Evolutionary conservation across 2,329 filamentous ascomycete species (phyloP).

Genomic region (Cryphonectria parasitica): DNA sequence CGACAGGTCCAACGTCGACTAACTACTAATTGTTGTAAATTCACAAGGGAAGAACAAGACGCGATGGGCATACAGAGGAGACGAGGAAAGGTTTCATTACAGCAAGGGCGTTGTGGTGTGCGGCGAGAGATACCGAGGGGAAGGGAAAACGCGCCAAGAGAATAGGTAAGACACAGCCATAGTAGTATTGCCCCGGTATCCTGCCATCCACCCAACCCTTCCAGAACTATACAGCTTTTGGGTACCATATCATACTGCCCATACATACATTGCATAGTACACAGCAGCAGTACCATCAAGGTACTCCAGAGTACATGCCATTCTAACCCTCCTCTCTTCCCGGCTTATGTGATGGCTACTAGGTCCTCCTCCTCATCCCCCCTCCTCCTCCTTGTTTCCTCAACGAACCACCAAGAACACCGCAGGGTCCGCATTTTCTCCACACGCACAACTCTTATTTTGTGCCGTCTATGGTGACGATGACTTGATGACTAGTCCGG

Average conservation of each 20-base stretch:
- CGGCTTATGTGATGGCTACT: background rate
- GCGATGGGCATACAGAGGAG: background rate
- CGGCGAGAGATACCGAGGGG: background rate
- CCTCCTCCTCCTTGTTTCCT: background rate
- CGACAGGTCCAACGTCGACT: background rate
- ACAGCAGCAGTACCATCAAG: background rate
- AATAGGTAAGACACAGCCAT: background rate
- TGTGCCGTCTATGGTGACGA: slow-evolving; percentile 1
- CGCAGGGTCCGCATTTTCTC: background rate
- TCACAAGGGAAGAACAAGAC: background rate
- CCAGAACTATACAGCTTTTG: background rate
- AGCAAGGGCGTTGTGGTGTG: background rate
- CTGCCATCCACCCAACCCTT: background rate
- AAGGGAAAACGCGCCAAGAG: background rate
- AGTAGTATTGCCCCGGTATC: background rate
- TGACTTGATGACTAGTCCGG: background rate
- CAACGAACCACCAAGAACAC: background rate
- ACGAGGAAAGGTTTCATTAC: background rate
- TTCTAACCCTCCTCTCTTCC: background rate
- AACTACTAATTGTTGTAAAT: background rate
- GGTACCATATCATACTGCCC: background rate
- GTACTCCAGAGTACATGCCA: background rate
- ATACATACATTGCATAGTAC: background rate
- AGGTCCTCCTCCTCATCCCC: background rate
- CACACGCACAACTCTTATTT: slow-evolving; percentile 1